Evolutionary conservation across 306 rosid species (phyloP).

Genomic region (cucumber (Cucumis sativus)): DNA sequence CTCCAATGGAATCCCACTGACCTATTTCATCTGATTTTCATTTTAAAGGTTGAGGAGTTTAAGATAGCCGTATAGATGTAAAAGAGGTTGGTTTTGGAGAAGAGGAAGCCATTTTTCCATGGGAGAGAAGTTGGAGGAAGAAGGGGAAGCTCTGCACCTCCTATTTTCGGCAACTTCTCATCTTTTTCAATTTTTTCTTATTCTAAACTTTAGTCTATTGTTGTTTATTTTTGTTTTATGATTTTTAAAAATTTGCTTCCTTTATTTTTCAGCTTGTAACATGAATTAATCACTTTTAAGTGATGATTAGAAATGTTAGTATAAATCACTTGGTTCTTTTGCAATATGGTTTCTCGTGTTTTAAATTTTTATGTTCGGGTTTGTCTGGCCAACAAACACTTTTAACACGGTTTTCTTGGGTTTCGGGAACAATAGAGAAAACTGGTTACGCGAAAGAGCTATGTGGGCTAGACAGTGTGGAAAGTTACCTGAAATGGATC

Average conservation of each 20-base stretch:
- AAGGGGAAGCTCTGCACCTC: too few species aligned
- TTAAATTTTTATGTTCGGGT: background rate
- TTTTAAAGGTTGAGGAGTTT: too few species aligned
- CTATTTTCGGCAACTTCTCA: too few species aligned
- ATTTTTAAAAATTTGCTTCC: background rate
- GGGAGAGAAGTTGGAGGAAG: too few species aligned
- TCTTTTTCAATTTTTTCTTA: background rate
- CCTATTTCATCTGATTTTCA: too few species aligned
- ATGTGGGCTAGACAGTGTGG: conserved; percentile 55
- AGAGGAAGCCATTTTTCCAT: too few species aligned
- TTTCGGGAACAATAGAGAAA: background rate
- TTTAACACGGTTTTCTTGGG: background rate
- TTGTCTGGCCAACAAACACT: background rate
- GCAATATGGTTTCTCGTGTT: background rate
- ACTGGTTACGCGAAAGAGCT: conserved; percentile 11
- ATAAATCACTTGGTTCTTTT: background rate
- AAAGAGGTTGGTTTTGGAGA: too few species aligned
- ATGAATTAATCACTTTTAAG: background rate
- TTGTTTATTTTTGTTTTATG: background rate
- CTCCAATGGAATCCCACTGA: too few species aligned
- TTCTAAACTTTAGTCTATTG: background rate
- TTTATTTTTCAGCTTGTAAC: background rate
- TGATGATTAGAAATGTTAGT: background rate
- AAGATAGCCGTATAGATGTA: too few species aligned
- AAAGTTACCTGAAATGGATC: conserved; percentile 61